Evolutionary conservation across 202 grass and related monocot species (phyloP).

Genomic region (Schoenoplectus tabernaemontani): DNA sequence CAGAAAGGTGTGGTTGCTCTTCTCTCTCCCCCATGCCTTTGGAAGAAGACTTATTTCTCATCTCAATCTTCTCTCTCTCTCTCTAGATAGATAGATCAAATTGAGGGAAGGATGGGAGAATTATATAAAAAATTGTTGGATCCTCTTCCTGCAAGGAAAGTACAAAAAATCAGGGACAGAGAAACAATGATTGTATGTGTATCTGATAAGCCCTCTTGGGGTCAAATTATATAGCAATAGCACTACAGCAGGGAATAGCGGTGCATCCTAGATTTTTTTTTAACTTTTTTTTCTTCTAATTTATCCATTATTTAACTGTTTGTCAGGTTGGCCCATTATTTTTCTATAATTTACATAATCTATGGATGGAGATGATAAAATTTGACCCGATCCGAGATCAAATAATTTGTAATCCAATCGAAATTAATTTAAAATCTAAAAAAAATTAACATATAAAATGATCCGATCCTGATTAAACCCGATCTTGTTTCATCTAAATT

Average conservation of each 20-base stretch:
- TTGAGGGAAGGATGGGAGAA: constrained; percentile 9
- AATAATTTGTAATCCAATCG: no score
- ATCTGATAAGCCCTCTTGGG: constrained; percentile 19
- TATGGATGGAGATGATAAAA: no score
- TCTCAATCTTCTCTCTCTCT: constrained; percentile 14
- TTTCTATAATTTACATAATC: no score
- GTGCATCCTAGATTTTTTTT: constrained; percentile 19
- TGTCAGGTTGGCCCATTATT: no score
- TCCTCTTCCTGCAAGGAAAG: constrained; percentile 24
- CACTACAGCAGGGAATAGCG: constrained; percentile 8
- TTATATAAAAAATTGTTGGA: not conserved
- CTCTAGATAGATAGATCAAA: not conserved
- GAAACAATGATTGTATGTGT: constrained; percentile 10
- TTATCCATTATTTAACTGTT: no score
- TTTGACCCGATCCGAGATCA: no score
- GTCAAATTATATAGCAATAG: constrained; percentile 31
- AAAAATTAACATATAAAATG: no score
- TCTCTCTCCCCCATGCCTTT: constrained; percentile 25
- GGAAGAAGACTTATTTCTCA: constrained; percentile 24
- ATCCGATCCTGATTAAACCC: no score
- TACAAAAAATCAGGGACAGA: constrained; percentile 20
- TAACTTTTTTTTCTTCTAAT: no score
- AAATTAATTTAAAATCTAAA: no score
- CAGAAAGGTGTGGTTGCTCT: constrained; percentile 65
- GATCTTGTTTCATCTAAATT: no score